Evolutionary conservation across 257 asterid genomes (phyloP), one percentile per base, ranked within the genome.

Genomic region (Parsonsia alboflavescens): DNA sequence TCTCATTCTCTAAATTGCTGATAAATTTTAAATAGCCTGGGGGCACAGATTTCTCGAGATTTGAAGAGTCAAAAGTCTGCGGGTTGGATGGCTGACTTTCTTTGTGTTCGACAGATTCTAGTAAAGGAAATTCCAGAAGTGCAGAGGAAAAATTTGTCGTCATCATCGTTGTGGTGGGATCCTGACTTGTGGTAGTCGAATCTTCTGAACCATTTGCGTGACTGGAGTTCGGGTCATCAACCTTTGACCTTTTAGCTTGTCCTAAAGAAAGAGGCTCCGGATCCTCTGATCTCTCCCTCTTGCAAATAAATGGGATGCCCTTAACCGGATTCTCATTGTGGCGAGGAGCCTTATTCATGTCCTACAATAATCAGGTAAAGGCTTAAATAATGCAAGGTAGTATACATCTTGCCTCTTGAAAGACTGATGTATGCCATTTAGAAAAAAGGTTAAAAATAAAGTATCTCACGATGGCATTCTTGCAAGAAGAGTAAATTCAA

Each of bases 181-280:
- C 96, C 72, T 86, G 95, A 84, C 96, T 88, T 10, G 97, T 94
- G 1, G 97, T 92, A 62, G 97, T 94, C 11, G 99, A 94, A 65
- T 94, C 97, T 71, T 94, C 96, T 1, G 99, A 94, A 42, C 98
- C 99, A 46, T 94, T 92, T 21, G 97, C 96, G 61, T 87, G 83
- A 91, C 96, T 86, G 9, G 90, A 88, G 96, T 82, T 94, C 21
- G 97, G 97, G 64, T 89, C 92, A 7, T 90, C 92, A 5, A 65
- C 87, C 81, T 89, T 94, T 10, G 93, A 82, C 76, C 96, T 81
- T 78, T 94, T 94, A 67, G 81, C 74, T 64, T 84, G 95, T 44
- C 86, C 72, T 74, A 89, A 73, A n/a, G 97, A 89, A 73, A 90
- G 88, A 7, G 82, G 91, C 68, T 89, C 97, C 0, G 87, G 90